phyloP scores from a whole-genome alignment of 2,329 filamentous ascomycete species.

The Catunica adiposa region DNA sequence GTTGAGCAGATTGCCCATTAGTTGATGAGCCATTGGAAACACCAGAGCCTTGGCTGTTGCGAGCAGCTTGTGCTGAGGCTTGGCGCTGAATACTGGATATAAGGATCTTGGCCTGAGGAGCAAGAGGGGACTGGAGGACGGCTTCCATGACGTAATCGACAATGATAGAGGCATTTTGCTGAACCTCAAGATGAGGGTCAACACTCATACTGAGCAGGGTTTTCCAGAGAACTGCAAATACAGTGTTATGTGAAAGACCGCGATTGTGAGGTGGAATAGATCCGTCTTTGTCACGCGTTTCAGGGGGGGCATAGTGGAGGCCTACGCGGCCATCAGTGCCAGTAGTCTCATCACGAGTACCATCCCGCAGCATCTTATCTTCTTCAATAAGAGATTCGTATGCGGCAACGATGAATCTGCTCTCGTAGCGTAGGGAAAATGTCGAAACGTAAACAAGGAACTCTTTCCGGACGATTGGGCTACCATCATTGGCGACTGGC shows the following conservation, averaged over 20 bases:
- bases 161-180: constrained; percentile 67
- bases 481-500: constrained; percentile 85
- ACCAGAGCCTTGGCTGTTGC: constrained; percentile 19
- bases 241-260: constrained; percentile 64
- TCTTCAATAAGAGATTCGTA: constrained; percentile 85
- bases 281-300: constrained; percentile 39
- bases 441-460: constrained; percentile 84
- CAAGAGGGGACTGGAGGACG: constrained; percentile 61
- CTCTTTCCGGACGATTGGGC: constrained; percentile 85
- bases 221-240: constrained; percentile 90
- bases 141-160: constrained; percentile 71
- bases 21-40: constrained; percentile 20
- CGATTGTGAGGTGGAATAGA: constrained; percentile 39
- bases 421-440: constrained; percentile 79
- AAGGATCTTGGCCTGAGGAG: constrained; percentile 49
- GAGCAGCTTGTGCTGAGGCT: constrained; percentile 28
- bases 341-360: constrained; percentile 37
- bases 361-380: constrained; percentile 46
- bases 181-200: constrained; percentile 86
- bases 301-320: constrained; percentile 41
- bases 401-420: constrained; percentile 78
- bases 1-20: constrained; percentile 33
- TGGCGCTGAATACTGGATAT: constrained; percentile 55
- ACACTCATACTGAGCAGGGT: constrained; percentile 79
- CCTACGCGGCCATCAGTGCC: constrained; percentile 36